phyloP scores from a whole-genome alignment of 345 rosid species.

The Pistacia vera region DNA sequence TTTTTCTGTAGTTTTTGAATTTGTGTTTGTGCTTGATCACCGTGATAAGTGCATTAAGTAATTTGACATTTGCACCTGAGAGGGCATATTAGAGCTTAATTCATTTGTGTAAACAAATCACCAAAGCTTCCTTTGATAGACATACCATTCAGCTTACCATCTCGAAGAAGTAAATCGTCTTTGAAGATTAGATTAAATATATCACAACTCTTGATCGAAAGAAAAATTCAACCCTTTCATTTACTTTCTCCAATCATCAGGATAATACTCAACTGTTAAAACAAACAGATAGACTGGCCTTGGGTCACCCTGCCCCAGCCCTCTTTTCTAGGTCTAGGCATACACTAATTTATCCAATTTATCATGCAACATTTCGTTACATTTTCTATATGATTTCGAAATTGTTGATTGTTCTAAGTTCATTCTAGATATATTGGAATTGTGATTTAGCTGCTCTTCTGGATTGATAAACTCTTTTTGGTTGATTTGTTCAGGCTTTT shows the following conservation, averaged over 20 bases:
- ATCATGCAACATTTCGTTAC: neutral
- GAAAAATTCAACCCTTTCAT: neutral
- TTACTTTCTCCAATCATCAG: neutral
- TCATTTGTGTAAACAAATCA: neutral
- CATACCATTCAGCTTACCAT: neutral
- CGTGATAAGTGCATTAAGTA: too few relatives aligned
- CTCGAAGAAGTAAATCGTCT: neutral
- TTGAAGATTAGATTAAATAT: neutral
- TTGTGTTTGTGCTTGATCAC: neutral
- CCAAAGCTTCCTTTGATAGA: neutral
- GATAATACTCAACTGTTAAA: neutral
- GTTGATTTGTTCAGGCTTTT: conserved; percentile 50
- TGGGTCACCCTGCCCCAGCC: neutral
- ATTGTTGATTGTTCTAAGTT: neutral
- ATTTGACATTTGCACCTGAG: neutral
- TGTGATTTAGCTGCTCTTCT: neutral
- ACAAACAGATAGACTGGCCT: neutral
- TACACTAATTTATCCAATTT: neutral
- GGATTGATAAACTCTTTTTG: conserved; percentile 10
- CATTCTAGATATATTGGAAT: neutral
- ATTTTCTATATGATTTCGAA: neutral
- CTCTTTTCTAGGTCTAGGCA: neutral
- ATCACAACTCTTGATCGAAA: neutral
- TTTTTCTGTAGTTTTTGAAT: neutral
- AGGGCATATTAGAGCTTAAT: neutral